Evolutionary conservation across 108 stramenopile species (phyloP), one percentile per base, ranked within the genome.

Genomic region (Aurantiochytrium sp.): DNA sequence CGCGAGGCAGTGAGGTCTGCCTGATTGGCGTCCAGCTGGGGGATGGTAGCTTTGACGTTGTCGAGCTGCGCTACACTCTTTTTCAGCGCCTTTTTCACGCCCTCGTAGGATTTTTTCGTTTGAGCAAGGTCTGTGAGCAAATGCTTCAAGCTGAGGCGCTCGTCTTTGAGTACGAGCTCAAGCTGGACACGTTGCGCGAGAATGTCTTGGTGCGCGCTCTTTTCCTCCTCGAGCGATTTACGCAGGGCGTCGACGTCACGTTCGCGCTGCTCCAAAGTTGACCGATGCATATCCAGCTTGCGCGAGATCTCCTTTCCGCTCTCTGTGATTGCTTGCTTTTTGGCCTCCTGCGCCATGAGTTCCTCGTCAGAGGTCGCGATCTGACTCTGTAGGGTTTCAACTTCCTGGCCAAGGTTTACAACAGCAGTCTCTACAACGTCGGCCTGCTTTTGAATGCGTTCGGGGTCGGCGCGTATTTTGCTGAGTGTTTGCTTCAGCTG

Each of bases 271-370:
- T 90, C 73, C 16, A 94, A 58, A 4, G 91, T 92, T 19, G 91
- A 83, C 60, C 91, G 58, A 72, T 94, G 94, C 59, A 92, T 44
- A 87, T 94, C 93, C 6, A 94, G 72, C 90, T 93, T 91, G 18
- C 59, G 59, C 28, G 51, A 25, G n/a, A 93, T 69, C 29, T 88
- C 89, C 28, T 64, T 72, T 45, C 88, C 87, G 16, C 91, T 58
- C 44, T 76, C 91, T 49, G 89, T 88, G 0, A 91, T 88, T 51
- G 93, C 92, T 58, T 91, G 44, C 5, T 88, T 87, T 87, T 93
- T 94, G 44, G 29, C 60, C 28, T 23, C 47, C 59, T 92, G 89
- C 14, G 21, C 59, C 44, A 49, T 59, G 16, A 91, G 57, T 51
- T 93, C 93, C 44, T 88, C 57, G n/a, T 93, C 92, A 55, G 83